phyloP scores from a whole-genome alignment of 2,329 filamentous ascomycete species.

The Sclerotinia minor region DNA sequence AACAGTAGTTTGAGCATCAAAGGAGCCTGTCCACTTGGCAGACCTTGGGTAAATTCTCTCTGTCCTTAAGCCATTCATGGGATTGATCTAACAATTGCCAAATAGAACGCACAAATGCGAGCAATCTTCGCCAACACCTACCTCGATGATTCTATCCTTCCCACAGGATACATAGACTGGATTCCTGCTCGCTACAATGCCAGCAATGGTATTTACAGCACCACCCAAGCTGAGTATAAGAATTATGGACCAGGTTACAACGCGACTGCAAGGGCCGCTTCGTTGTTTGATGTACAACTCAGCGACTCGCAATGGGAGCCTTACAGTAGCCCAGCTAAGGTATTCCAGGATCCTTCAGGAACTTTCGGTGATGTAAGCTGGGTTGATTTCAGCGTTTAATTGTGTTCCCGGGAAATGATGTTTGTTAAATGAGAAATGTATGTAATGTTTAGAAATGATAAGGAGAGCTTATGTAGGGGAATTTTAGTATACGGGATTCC shows the following conservation, averaged over 20 bases:
- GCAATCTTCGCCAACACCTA: slow-evolving; percentile 53
- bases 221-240: slow-evolving; percentile 55
- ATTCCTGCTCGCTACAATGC: slow-evolving; percentile 26
- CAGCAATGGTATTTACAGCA: slow-evolving; percentile 40
- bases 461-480: too few species aligned
- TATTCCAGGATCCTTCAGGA: slow-evolving; percentile 34
- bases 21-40: slow-evolving; percentile 52
- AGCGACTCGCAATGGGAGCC: slow-evolving; percentile 28
- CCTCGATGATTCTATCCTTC: slow-evolving; percentile 52
- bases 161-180: slow-evolving; percentile 55
- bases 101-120: slow-evolving; percentile 49
- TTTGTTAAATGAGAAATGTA: too few species aligned
- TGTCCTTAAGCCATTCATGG: not conserved
- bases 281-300: slow-evolving; percentile 30
- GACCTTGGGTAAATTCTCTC: slow-evolving; percentile 47
- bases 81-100: not conserved
- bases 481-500: too few species aligned
- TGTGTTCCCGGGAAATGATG: not conserved
- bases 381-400: slow-evolving; percentile 34
- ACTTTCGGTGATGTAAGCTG: slow-evolving; percentile 34
- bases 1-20: slow-evolving; percentile 48
- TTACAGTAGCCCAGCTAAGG: slow-evolving; percentile 30
- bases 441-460: too few species aligned
- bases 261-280: slow-evolving; percentile 44
- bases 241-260: slow-evolving; percentile 54